These are phyloP conservation scores for Exophiala mesophila DNA, from an alignment of 2,329 filamentous ascomycete genomes.

Conservation along the genomic window DNA sequence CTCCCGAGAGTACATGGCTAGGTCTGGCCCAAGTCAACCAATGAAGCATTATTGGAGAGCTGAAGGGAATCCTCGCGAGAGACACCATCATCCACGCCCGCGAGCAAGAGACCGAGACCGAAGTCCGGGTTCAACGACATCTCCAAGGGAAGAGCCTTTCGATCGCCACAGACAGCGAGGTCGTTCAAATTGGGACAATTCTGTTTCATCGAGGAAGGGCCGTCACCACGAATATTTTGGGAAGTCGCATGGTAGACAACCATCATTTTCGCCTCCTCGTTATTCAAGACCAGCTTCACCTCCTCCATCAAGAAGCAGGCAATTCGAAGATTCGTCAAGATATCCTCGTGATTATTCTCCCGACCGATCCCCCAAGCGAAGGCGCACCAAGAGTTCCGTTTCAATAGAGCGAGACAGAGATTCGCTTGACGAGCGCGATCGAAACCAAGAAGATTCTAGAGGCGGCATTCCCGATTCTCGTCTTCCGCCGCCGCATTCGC, in stretches of 20 bases:
- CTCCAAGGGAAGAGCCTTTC: conserved; percentile 12
- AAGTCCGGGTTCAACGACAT: conserved; percentile 17
- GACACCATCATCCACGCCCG: conserved; percentile 24
- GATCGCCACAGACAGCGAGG: conserved; percentile 12
- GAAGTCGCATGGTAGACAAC: conserved; percentile 17
- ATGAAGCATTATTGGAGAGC: conserved; percentile 49
- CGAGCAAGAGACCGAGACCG: conserved; percentile 31
- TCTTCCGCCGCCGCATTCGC: not conserved
- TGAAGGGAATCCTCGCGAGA: conserved; percentile 38
- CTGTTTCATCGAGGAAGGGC: conserved; percentile 14
- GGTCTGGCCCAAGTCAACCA: conserved; percentile 45
- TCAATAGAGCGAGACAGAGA: conserved; percentile 27
- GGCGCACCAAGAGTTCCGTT: conserved; percentile 26
- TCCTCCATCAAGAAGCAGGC: conserved; percentile 8
- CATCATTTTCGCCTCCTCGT: conserved; percentile 21
- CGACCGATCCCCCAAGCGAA: conserved; percentile 21
- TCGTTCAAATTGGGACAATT: conserved; percentile 5
- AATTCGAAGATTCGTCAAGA: conserved; percentile 13
- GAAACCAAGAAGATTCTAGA: conserved; percentile 34
- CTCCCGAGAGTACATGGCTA: conserved; percentile 45
- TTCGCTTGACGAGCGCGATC: conserved; percentile 32
- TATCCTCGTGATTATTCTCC: conserved; percentile 21
- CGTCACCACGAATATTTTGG: conserved; percentile 15
- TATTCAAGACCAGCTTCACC: conserved; percentile 8
- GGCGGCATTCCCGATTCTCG: conserved; percentile 25